These are phyloP conservation scores for Clarireedia paspali DNA, from an alignment of 2,329 filamentous ascomycete species.

Conservation along the genomic window DNA sequence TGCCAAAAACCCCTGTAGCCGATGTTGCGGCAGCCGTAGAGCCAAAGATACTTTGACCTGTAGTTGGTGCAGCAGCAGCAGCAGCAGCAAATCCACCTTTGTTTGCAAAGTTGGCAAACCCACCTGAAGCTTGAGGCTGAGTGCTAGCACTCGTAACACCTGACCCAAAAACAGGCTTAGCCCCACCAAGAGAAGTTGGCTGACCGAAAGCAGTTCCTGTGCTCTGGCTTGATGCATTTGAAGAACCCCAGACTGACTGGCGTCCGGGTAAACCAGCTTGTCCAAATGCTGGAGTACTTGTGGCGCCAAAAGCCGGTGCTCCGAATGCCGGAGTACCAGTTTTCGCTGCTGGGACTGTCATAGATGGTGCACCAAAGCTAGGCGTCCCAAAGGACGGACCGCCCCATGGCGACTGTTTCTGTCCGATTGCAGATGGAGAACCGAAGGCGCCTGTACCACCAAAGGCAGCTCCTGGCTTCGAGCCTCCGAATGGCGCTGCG, in stretches of 20 bases:
- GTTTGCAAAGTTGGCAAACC: constrained; percentile 47
- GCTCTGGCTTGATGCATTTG: constrained; percentile 19
- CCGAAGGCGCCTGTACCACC: constrained; percentile 31
- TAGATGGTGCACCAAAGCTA: constrained; percentile 26
- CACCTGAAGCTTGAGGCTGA: constrained; percentile 33
- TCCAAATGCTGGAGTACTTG: constrained; percentile 27
- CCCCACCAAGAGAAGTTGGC: constrained; percentile 37
- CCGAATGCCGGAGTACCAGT: constrained; percentile 40
- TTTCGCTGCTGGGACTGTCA: constrained; percentile 20
- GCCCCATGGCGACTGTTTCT: constrained; percentile 10
- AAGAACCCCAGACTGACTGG: constrained; percentile 46
- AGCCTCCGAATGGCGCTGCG: constrained; percentile 31
- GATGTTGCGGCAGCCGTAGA: constrained; percentile 11
- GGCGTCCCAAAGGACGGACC: constrained; percentile 43
- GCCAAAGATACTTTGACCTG: constrained; percentile 28
- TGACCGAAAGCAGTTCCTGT: constrained; percentile 45
- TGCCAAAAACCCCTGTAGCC: constrained; percentile 13
- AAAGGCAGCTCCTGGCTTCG: constrained; percentile 14
- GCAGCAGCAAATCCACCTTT: constrained; percentile 45
- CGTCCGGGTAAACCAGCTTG: constrained; percentile 37
- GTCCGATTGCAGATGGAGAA: constrained; percentile 19
- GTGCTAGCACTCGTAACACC: constrained; percentile 23
- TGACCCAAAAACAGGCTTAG: constrained; percentile 31
- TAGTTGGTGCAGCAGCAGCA: constrained; percentile 24
- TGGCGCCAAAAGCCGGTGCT: constrained; percentile 36